Evolutionary conservation across 257 asterid species (phyloP).

Genomic region (Mitragyna speciosa): DNA sequence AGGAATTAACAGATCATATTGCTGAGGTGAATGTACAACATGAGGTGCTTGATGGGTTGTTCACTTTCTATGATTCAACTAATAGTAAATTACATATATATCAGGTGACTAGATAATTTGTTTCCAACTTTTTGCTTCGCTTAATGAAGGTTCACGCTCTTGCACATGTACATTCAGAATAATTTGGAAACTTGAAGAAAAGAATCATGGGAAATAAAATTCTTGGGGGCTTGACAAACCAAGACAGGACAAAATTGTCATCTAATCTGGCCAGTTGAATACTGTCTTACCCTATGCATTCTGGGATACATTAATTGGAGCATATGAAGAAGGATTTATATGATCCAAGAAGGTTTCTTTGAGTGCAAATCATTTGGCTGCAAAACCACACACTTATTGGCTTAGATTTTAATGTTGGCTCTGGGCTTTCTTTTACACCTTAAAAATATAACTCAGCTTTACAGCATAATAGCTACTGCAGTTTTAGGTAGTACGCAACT

Average conservation of each 20-base stretch:
- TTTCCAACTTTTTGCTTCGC: constrained; percentile 6
- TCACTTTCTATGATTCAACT: constrained; percentile 84
- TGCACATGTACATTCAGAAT: background rate
- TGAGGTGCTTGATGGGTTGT: constrained; percentile 72
- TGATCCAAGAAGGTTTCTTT: background rate
- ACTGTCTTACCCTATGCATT: background rate
- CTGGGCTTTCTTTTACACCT: background rate
- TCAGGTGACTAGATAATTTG: constrained; percentile 51
- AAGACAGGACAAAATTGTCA: background rate
- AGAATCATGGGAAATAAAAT: background rate
- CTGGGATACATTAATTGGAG: background rate
- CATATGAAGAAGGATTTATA: background rate
- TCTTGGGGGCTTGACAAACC: background rate
- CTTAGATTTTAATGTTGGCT: background rate
- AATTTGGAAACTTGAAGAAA: background rate
- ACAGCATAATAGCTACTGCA: background rate
- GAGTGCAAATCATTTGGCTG: background rate
- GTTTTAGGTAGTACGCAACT: no score
- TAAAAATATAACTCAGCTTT: background rate
- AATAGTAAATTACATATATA: constrained; percentile 68
- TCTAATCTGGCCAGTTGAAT: background rate
- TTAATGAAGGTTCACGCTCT: no score
- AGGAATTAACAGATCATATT: constrained; percentile 79
- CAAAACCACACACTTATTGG: background rate
- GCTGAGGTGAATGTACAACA: constrained; percentile 70